These are phyloP conservation scores for Aegle marmelos DNA, from an alignment of 345 rosid species.

Conservation along the genomic window DNA sequence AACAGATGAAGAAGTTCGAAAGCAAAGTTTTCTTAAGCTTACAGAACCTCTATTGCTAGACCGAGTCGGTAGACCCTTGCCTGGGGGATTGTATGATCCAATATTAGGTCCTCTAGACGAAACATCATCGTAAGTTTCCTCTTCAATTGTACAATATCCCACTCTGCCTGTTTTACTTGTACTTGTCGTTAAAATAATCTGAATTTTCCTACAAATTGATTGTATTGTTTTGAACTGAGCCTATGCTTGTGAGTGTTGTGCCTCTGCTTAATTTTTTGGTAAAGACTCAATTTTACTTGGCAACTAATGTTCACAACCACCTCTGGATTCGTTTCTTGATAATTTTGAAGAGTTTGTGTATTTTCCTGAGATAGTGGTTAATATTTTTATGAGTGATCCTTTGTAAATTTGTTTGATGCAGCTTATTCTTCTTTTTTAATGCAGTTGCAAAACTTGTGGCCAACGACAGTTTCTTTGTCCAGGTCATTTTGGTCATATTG, in stretches of 20 bases:
- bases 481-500: slow-evolving; percentile 93
- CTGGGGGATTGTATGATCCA: slow-evolving; percentile 15
- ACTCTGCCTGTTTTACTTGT: neutral
- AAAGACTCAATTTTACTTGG: neutral
- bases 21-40: slow-evolving; percentile 16
- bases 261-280: neutral
- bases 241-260: neutral
- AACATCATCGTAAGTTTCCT: neutral
- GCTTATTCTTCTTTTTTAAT: slow-evolving; percentile 15
- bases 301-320: neutral
- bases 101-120: slow-evolving; percentile 6
- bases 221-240: neutral
- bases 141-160: neutral
- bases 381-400: neutral
- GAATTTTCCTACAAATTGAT: neutral
- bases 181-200: neutral
- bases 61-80: slow-evolving; percentile 8
- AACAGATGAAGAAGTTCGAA: slow-evolving; percentile 16
- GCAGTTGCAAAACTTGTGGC: slow-evolving; percentile 86
- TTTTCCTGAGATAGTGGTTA: neutral
- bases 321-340: neutral
- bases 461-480: slow-evolving; percentile 58
- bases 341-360: neutral
- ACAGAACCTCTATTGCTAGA: slow-evolving; percentile 7
- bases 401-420: slow-evolving; percentile 6